Evolutionary conservation across 1,139 yeast genomes (phyloP).

Genomic region (Nakaseomyces kungkrabaensis): DNA sequence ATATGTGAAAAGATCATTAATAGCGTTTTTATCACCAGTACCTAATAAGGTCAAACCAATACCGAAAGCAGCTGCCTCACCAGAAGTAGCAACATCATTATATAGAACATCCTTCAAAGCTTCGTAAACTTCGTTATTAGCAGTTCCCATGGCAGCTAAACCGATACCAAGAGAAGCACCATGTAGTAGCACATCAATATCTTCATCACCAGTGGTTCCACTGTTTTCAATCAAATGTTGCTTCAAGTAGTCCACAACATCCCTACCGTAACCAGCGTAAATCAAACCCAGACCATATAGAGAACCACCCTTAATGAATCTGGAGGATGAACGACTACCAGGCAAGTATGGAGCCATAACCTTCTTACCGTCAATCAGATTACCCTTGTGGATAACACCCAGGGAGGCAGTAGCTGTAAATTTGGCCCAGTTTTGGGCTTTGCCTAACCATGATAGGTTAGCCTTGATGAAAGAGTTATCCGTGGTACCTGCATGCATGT

Average conservation of each 20-base stretch:
- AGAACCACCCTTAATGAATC: conserved; percentile 93
- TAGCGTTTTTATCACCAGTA: conserved; percentile 65
- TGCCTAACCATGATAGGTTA: conserved; percentile 91
- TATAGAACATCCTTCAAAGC: conserved; percentile 77
- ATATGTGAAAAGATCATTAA: conserved; percentile 77
- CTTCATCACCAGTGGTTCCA: conserved; percentile 56
- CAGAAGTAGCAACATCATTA: conserved; percentile 87
- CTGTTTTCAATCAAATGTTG: conserved; percentile 63
- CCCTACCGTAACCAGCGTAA: conserved; percentile 86
- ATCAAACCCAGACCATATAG: conserved; percentile 87
- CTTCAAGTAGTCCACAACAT: conserved; percentile 72
- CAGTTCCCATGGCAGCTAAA: conserved; percentile 94
- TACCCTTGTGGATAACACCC: conserved; percentile 95
- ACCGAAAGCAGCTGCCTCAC: conserved; percentile 93
- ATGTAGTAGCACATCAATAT: conserved; percentile 79
- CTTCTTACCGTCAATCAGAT: conserved; percentile 80
- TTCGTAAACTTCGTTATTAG: conserved; percentile 64
- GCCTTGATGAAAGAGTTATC: conserved; percentile 87
- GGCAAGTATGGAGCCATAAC: conserved; percentile 89
- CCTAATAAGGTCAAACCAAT: conserved; percentile 97
- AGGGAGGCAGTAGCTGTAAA: conserved; percentile 96
- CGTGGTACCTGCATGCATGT: conserved; percentile 94
- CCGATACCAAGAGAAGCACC: conserved; percentile 96
- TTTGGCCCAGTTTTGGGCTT: conserved; percentile 97
- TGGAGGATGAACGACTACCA: conserved; percentile 58